phyloP scores from a whole-genome alignment of 371 early-diverging fungal genomes.

The Lichtheimia hyalospora region DNA sequence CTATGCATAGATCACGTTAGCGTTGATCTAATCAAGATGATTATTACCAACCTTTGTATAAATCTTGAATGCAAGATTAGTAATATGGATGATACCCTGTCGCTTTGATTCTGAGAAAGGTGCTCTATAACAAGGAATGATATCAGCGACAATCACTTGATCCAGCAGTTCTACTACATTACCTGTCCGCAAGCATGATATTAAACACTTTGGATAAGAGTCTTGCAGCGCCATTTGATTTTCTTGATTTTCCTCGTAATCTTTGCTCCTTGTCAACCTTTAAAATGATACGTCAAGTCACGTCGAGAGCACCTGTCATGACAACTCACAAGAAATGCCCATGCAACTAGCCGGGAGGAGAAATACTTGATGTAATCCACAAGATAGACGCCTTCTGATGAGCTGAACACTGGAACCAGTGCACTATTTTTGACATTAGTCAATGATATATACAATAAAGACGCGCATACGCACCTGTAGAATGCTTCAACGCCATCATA shows the following conservation, averaged over 20 bases:
- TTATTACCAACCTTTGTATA: slow-evolving; percentile 45
- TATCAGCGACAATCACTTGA: background rate
- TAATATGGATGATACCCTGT: slow-evolving; percentile 48
- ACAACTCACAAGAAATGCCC: slow-evolving; percentile 16
- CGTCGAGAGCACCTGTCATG: background rate
- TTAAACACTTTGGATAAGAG: slow-evolving; percentile 24
- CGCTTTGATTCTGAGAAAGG: slow-evolving; percentile 40
- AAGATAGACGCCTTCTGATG: slow-evolving; percentile 10
- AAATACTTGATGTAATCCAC: slow-evolving; percentile 16
- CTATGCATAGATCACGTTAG: slow-evolving; percentile 1
- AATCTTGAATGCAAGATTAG: slow-evolving; percentile 55
- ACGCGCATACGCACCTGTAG: slow-evolving; percentile 1
- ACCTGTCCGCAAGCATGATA: slow-evolving; percentile 27
- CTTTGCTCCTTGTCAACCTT: slow-evolving; percentile 12
- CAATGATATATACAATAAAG: background rate
- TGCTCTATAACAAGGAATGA: background rate
- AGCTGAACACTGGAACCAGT: slow-evolving; percentile 18
- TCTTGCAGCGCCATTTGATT: slow-evolving; percentile 19
- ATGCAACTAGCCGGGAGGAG: slow-evolving; percentile 13
- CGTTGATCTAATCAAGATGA: background rate
- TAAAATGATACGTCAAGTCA: background rate
- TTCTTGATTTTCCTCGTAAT: slow-evolving; percentile 11
- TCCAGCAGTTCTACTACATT: background rate
- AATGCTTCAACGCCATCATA: slow-evolving; percentile 11
- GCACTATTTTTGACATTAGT: slow-evolving; percentile 5